Percentiles rank a stretch among this genome's conserved stretches.
Conservation (phyloP, 257 asterid species). For the Striga asiatica region DNA sequence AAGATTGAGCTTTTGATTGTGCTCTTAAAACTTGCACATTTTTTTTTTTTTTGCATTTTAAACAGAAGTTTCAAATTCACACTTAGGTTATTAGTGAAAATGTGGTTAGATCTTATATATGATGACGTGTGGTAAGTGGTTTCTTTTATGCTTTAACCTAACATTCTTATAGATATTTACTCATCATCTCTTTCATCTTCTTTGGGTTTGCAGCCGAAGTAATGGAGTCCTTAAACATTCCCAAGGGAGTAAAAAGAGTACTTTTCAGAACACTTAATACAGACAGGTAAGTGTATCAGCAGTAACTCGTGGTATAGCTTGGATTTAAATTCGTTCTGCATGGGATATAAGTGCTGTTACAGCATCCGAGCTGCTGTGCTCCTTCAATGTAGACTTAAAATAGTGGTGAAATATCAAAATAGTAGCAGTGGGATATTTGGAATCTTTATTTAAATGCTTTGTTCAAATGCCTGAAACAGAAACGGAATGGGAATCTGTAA, state of each 20-base stretch:
- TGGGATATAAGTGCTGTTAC: neutral
- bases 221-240: conserved; percentile 77
- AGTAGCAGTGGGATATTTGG: neutral
- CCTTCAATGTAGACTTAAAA: neutral
- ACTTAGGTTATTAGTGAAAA: no score
- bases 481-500: neutral
- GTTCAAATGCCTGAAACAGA: neutral
- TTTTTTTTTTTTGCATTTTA: no score
- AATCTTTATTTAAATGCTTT: neutral
- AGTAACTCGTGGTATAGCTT: conserved; percentile 1
- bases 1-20: no score
- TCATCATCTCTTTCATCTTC: neutral
- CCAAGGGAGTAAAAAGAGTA: conserved; percentile 82
- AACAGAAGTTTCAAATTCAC: no score
- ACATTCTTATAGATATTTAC: neutral
- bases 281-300: conserved; percentile 51
- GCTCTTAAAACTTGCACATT: no score
- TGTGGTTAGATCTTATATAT: no score
- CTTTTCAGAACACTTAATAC: conserved; percentile 87
- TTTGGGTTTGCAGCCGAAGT: conserved; percentile 53
- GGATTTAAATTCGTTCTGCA: neutral
- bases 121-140: no score
- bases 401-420: neutral
- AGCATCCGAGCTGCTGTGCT: neutral
- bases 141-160: neutral